Evolutionary conservation across 768 basidiomycete species (phyloP).

Genomic region (Tulasnella sp.): DNA sequence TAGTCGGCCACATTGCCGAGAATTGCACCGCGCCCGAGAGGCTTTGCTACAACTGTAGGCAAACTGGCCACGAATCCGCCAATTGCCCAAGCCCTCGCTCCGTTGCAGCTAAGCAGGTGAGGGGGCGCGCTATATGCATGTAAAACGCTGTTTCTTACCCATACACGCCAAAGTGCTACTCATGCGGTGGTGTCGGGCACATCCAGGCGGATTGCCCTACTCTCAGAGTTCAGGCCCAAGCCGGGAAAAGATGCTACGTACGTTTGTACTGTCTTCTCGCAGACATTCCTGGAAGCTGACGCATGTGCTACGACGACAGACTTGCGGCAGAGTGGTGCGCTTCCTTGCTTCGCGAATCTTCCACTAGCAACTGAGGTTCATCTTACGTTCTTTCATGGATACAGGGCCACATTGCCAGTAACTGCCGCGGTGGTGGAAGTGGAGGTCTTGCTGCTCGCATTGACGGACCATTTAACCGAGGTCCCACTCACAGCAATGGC

Average conservation of each 20-base stretch:
- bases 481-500: background rate
- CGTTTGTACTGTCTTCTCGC: slow-evolving; percentile 10
- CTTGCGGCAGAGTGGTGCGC: slow-evolving; percentile 19
- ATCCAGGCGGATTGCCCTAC: slow-evolving; percentile 79
- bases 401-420: slow-evolving; percentile 83
- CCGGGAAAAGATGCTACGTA: slow-evolving; percentile 80
- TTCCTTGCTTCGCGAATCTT: background rate
- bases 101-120: slow-evolving; percentile 17
- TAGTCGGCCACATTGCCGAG: slow-evolving; percentile 91
- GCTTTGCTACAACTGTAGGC: slow-evolving; percentile 90
- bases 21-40: slow-evolving; percentile 81
- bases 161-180: slow-evolving; percentile 66
- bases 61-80: slow-evolving; percentile 89
- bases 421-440: slow-evolving; percentile 30
- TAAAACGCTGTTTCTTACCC: background rate
- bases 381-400: slow-evolving; percentile 43
- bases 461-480: background rate
- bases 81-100: slow-evolving; percentile 49
- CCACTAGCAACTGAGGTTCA: background rate
- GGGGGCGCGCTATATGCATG: background rate
- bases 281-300: background rate
- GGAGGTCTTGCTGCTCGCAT: background rate
- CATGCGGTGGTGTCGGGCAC: slow-evolving; percentile 87
- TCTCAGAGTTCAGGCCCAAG: slow-evolving; percentile 52
- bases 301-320: background rate